Evolutionary conservation across 2,329 filamentous ascomycete species (phyloP).

Genomic region (Penicillium decumbens): DNA sequence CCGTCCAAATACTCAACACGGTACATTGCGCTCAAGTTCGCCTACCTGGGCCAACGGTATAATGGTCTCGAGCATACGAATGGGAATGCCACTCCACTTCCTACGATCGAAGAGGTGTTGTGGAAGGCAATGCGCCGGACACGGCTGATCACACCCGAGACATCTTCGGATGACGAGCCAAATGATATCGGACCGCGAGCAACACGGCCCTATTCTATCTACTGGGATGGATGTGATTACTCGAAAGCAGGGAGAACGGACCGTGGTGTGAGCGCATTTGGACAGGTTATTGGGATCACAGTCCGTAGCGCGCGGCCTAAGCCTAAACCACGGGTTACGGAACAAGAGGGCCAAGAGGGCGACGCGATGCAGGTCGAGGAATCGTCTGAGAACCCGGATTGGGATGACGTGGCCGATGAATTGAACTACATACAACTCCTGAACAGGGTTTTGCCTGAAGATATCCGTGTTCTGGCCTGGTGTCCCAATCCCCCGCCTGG

Average conservation of each 20-base stretch:
- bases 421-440: slow-evolving; percentile 76
- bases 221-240: slow-evolving; percentile 82
- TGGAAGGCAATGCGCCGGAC: slow-evolving; percentile 86
- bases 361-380: slow-evolving; percentile 29
- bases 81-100: slow-evolving; percentile 61
- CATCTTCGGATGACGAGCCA: slow-evolving; percentile 38
- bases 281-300: slow-evolving; percentile 81
- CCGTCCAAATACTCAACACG: slow-evolving; percentile 76
- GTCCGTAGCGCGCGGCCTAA: slow-evolving; percentile 74
- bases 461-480: slow-evolving; percentile 91
- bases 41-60: slow-evolving; percentile 86
- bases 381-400: slow-evolving; percentile 39
- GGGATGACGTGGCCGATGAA: slow-evolving; percentile 72
- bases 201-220: slow-evolving; percentile 48
- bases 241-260: slow-evolving; percentile 95
- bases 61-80: slow-evolving; percentile 88
- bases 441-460: slow-evolving; percentile 80
- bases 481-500: slow-evolving; percentile 72
- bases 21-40: slow-evolving; percentile 84
- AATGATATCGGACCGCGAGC: slow-evolving; percentile 44
- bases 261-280: slow-evolving; percentile 89
- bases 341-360: slow-evolving; percentile 5
- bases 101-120: slow-evolving; percentile 86
- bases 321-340: slow-evolving; percentile 15
- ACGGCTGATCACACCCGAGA: slow-evolving; percentile 70